phyloP scores from a whole-genome alignment of 2,329 filamentous ascomycete genomes.

The Talaromyces sp. region DNA sequence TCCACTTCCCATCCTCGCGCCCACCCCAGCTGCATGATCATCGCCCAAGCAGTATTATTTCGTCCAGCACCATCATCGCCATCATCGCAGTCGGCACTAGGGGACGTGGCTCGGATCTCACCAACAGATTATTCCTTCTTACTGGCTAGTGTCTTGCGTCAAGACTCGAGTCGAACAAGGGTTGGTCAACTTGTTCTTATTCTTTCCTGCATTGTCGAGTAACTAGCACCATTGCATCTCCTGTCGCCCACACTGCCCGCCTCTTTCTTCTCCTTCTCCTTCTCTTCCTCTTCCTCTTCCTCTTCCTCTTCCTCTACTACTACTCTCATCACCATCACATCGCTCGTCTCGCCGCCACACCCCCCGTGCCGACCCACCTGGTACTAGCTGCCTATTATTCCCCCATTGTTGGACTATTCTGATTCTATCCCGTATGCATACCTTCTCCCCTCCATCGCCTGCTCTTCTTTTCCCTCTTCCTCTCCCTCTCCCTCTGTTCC shows the following conservation, averaged over 20 bases:
- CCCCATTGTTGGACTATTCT: neutral
- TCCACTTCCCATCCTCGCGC: neutral
- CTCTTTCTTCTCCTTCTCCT: constrained; percentile 8
- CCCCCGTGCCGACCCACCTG: too few relatives aligned
- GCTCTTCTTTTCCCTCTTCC: neutral
- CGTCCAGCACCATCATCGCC: neutral
- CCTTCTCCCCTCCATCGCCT: neutral
- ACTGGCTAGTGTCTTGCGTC: neutral
- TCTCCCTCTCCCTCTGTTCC: neutral
- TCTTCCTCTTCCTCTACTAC: neutral
- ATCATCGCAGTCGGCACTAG: neutral
- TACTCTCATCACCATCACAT: constrained; percentile 6
- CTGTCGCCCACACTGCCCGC: neutral
- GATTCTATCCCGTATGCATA: constrained; percentile 17
- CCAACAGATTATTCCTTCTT: neutral
- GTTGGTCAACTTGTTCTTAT: neutral
- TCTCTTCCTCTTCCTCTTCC: constrained; percentile 16
- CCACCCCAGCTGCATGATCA: neutral
- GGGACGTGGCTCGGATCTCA: neutral
- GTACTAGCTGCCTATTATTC: neutral
- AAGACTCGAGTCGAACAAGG: neutral
- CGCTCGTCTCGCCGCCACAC: neutral
- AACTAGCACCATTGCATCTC: neutral
- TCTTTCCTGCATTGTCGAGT: neutral
- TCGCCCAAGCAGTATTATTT: neutral